A percentile compares a stretch with the other conserved stretches of the same genome.
Conservation (phyloP, 176 grass and related monocot genomes). For the Tuctoria greenei region DNA sequence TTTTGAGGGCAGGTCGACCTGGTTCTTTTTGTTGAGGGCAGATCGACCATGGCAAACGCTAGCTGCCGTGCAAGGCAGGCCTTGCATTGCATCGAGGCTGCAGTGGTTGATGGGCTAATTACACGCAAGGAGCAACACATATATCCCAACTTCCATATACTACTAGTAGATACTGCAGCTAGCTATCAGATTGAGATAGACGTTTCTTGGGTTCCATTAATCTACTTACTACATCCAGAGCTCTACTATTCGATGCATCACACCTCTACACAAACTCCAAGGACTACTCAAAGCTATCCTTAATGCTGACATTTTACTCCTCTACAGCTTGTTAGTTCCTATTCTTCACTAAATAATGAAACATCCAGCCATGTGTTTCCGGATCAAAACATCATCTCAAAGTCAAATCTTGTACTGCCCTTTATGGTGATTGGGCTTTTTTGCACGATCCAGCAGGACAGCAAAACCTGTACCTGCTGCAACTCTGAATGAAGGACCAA, state of each 20-base stretch:
- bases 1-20: slow-evolving; percentile 40
- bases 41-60: neutral
- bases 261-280: slow-evolving; percentile 31
- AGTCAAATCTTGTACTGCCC: neutral
- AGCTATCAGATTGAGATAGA: slow-evolving; percentile 4
- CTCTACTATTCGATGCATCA: neutral
- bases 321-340: slow-evolving; percentile 24
- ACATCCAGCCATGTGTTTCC: neutral
- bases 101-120: no score
- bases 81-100: no score
- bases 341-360: neutral
- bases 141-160: neutral
- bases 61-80: neutral
- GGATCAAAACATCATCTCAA: neutral
- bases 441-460: neutral
- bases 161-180: neutral
- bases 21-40: slow-evolving; percentile 22
- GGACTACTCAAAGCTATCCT: slow-evolving; percentile 7
- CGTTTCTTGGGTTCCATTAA: neutral
- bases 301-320: slow-evolving; percentile 7
- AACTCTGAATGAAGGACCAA: no score
- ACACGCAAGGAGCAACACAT: neutral
- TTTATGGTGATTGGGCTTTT: neutral
- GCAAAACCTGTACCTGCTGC: neutral
- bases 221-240: slow-evolving; percentile 21